These are phyloP conservation scores for Nothophoma quercina DNA, from an alignment of 2,329 filamentous ascomycete species.

Conservation along the genomic window DNA sequence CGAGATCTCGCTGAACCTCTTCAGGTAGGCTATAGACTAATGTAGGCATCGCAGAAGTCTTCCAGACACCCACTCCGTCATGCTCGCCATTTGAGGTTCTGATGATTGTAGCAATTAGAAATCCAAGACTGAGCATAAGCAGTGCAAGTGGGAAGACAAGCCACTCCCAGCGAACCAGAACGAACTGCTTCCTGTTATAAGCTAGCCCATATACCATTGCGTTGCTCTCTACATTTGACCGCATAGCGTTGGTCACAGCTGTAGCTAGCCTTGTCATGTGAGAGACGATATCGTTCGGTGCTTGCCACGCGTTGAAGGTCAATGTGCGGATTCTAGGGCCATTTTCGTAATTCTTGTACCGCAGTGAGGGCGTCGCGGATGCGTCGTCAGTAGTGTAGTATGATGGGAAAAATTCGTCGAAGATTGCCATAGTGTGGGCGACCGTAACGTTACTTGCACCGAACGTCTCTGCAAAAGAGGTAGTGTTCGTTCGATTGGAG, in stretches of 20 bases:
- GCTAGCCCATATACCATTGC: too few species aligned
- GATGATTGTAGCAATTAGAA: conserved; percentile 35
- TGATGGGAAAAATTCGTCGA: conserved; percentile 22
- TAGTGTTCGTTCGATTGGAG: too few species aligned
- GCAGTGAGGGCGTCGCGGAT: background rate
- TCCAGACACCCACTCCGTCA: conserved; percentile 31
- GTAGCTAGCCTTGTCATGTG: too few species aligned
- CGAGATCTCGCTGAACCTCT: conserved; percentile 4
- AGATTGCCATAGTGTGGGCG: background rate
- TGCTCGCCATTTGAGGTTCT: conserved; percentile 25
- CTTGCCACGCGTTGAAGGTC: too few species aligned
- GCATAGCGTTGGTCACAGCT: too few species aligned
- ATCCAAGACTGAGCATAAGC: conserved; percentile 28
- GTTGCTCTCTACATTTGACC: too few species aligned
- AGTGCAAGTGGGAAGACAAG: conserved; percentile 37
- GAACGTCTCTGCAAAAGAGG: too few species aligned
- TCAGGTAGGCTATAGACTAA: conserved; percentile 32
- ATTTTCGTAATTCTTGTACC: conserved; percentile 3
- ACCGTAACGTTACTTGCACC: conserved; percentile 7
- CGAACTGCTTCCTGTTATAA: too few species aligned
- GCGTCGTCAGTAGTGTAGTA: conserved; percentile 1
- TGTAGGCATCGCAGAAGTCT: conserved; percentile 37
- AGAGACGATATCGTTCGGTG: too few species aligned
- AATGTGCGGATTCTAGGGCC: too few species aligned
- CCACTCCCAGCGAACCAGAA: conserved; percentile 44